Evolutionary conservation across 1,139 yeast species (phyloP), one percentile per base, ranked within the genome.

Genomic region (Candida sp.): DNA sequence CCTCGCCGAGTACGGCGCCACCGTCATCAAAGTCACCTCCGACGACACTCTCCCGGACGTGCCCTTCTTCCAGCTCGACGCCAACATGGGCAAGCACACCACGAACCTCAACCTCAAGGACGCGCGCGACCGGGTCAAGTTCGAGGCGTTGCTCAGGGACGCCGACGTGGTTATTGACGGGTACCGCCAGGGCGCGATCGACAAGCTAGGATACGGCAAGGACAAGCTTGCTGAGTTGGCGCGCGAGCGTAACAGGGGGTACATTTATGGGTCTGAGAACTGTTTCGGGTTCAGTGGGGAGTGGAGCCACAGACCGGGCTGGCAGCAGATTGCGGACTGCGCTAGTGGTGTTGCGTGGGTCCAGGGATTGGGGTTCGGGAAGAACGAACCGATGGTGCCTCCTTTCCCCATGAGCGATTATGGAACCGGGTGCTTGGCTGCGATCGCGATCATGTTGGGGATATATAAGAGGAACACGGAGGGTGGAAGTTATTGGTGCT

Each of bases 311-410:
- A 52, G 73, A 30, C 60, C 73, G n/a, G 73, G 73, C 11, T 69
- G 73, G 73, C 73, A 69, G 54, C 73, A 69, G 53, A 69, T 69
- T 49, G 68, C 72, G 22, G 73, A 69, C 54, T 66, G 70, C 58
- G 69, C 58, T 27, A 58, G 68, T 38, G 73, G 73, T 3, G 66
- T 68, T 37, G 71, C 72, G 2, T 68, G 67, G 67, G 49, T 57
- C n/a, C 73, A 69, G 47, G 73, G 73, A 9, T 48, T 52, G 37
- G 59, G 64, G 9, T 49, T 69, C 43, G 69, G 70, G n/a, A 54
- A 63, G 9, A 56, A 65, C 39, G 73, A 67, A 51, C 73, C 73
- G 27, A 59, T 68, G 59, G 59, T 69, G 40, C 73, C 73, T 9
- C 70, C 72, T 5, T 69, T 69, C 52, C 73, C 73, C 28, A 69